phyloP scores from a whole-genome alignment of 257 asterid genomes.

The Anisodus acutangulus region DNA sequence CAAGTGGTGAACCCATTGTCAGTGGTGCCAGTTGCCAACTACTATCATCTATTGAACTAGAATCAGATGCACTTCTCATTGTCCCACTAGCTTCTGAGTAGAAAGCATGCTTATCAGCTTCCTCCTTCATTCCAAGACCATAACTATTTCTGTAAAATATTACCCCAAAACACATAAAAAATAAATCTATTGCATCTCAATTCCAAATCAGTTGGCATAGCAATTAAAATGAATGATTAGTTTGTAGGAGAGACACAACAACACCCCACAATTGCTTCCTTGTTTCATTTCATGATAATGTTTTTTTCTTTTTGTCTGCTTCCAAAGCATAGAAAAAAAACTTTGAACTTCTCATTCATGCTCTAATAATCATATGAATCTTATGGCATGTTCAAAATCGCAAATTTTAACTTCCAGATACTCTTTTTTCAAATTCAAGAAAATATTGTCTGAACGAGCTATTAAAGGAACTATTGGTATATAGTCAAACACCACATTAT shows the following conservation, averaged over 20 bases:
- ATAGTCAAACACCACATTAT: too few species aligned
- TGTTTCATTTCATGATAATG: too few species aligned
- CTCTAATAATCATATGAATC: too few species aligned
- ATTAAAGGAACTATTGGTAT: too few species aligned
- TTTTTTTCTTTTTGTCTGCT: too few species aligned
- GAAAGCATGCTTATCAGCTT: slow-evolving; percentile 49
- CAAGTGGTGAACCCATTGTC: slow-evolving; percentile 54
- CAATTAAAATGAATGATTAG: neutral
- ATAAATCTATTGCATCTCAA: neutral
- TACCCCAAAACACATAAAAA: neutral
- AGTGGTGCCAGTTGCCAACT: slow-evolving; percentile 44
- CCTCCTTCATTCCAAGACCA: slow-evolving; percentile 49
- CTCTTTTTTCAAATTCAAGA: too few species aligned
- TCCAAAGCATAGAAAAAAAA: too few species aligned
- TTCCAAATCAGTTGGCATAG: neutral
- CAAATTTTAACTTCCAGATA: too few species aligned
- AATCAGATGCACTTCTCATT: slow-evolving; percentile 42
- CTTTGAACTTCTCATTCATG: too few species aligned
- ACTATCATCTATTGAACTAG: slow-evolving; percentile 36
- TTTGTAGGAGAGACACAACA: neutral
- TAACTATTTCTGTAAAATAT: slow-evolving; percentile 41
- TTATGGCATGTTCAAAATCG: too few species aligned
- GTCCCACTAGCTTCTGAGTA: slow-evolving; percentile 50
- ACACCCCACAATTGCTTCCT: neutral
- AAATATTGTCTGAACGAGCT: too few species aligned